phyloP scores from a whole-genome alignment of 1,284 basidiomycete species.

The Trametes polyzona region DNA sequence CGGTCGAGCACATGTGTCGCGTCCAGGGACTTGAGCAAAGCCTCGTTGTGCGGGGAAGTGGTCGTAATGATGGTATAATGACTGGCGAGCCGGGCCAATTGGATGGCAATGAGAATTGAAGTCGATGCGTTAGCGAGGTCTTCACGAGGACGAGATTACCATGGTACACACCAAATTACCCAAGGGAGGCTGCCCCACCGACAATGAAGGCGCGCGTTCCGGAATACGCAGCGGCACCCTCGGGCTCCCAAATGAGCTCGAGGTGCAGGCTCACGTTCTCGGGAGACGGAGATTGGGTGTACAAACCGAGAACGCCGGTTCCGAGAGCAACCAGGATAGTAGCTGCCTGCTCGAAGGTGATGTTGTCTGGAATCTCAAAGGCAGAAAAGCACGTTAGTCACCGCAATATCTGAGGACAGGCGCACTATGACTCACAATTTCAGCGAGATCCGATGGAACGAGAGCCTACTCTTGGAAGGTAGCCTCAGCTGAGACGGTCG shows the following conservation, averaged over 20 bases:
- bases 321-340: constrained; percentile 14
- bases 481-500: constrained; percentile 10
- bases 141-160: too few relatives aligned
- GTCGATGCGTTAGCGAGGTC: not conserved
- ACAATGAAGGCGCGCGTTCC: constrained; percentile 38
- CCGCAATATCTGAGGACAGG: not conserved
- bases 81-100: constrained; percentile 40
- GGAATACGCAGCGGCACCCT: constrained; percentile 35
- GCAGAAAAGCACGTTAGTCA: too few relatives aligned
- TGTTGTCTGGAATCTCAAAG: not conserved
- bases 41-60: constrained; percentile 38
- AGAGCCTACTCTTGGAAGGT: constrained; percentile 56
- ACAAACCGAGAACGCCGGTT: constrained; percentile 18
- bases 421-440: constrained; percentile 25
- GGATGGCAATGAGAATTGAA: constrained; percentile 30
- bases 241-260: constrained; percentile 30
- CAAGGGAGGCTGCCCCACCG: constrained; percentile 41
- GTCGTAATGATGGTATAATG: constrained; percentile 42
- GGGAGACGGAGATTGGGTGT: constrained; percentile 3
- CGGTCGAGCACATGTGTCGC: constrained; percentile 43
- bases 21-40: constrained; percentile 38
- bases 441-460: constrained; percentile 40
- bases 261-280: constrained; percentile 7
- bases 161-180: constrained; percentile 40
- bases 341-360: constrained; percentile 35